Base-by-base conservation (phyloP, 2,329 filamentous ascomycete genomes). In the Curvularia eragrostidis region DNA sequence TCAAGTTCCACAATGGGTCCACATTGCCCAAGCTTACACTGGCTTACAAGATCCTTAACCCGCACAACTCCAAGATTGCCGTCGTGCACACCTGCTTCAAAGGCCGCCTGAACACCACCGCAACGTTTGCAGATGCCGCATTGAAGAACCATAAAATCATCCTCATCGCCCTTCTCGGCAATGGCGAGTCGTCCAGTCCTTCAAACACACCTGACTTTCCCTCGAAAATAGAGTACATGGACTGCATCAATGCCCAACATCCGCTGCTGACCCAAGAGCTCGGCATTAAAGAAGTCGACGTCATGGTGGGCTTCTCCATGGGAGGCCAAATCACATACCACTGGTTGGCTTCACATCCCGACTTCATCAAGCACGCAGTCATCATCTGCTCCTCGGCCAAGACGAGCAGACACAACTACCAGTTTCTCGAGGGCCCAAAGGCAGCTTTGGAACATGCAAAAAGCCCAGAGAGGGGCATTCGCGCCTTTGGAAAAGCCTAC, bases 281-380 rank as follows among this genome's bases (percentile, higher is more conserved):
- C 0, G 77, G 77, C 1, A 70, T 85, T 13, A 64, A 66, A 12
- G 72, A 77, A 34, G 74, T 84, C 0, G 77, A 81, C 13, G 78
- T 80, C 9, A 80, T 85, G 30, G 66, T 85, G 2, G 84, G 84
- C 1, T 86, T 84, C 78, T 84, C 81, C 47, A 85, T 86, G 84
- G 84, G 83, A 36, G 84, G 82, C 1, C 81, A 80, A 21, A 80
- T 84, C 54, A 78, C 82, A 2, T 86, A 83, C 54, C 81, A 86
- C 61, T 83, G 82, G 82, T 68, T 77, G 4, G 76, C 79, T 1
- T 76, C 84, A 44, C 82, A 79, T 52, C 83, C 83, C 0, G 76
- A 78, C n/a, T 83, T 84, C 19, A 51, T 69, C 41, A 64, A 64
- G 36, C 65, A 66, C 28, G 76, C 80, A 39, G 79, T 84, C 7